These are phyloP conservation scores for Achaetomium macrosporum DNA, from an alignment of 2,329 filamentous ascomycete genomes.

Conservation along the genomic window DNA sequence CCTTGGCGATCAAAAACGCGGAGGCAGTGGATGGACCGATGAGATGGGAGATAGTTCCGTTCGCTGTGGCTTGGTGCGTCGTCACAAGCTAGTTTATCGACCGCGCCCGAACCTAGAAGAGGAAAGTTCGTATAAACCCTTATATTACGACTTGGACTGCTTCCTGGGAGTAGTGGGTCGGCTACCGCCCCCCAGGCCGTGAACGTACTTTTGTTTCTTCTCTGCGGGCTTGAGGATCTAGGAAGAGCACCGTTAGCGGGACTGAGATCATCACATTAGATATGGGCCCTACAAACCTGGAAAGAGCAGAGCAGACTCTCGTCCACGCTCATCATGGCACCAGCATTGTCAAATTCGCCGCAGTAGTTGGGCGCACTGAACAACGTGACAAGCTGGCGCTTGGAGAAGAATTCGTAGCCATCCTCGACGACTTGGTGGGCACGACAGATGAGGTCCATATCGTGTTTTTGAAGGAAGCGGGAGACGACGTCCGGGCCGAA, in stretches of 20 bases:
- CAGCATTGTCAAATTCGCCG: slow-evolving; percentile 98
- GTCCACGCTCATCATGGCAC: slow-evolving; percentile 99
- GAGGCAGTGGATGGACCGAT: slow-evolving; percentile 20
- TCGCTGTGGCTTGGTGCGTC: slow-evolving; percentile 8
- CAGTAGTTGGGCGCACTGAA: slow-evolving; percentile 99
- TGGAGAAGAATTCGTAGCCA: slow-evolving; percentile 99
- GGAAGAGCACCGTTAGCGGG: slow-evolving; percentile 20
- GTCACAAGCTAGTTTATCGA: slow-evolving; percentile 56
- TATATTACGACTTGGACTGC: slow-evolving; percentile 58
- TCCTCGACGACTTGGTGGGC: slow-evolving; percentile 99
- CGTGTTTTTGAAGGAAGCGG: slow-evolving; percentile 95
- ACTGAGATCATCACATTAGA: not conserved
- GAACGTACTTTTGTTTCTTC: slow-evolving; percentile 99
- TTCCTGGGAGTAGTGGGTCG: slow-evolving; percentile 62
- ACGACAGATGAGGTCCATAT: slow-evolving; percentile 99
- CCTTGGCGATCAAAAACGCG: slow-evolving; percentile 21
- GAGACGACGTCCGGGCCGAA: slow-evolving; percentile 97
- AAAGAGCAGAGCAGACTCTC: slow-evolving; percentile 98
- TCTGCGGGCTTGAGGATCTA: slow-evolving; percentile 98
- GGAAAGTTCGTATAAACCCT: slow-evolving; percentile 67
- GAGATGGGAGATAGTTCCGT: slow-evolving; percentile 12
- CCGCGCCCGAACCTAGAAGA: slow-evolving; percentile 84
- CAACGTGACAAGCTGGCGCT: slow-evolving; percentile 91
- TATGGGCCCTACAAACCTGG: slow-evolving; percentile 58
- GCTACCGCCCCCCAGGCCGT: slow-evolving; percentile 64